Conservation (phyloP, 2,329 filamentous ascomycete species). For the Blastomyces silverae region DNA sequence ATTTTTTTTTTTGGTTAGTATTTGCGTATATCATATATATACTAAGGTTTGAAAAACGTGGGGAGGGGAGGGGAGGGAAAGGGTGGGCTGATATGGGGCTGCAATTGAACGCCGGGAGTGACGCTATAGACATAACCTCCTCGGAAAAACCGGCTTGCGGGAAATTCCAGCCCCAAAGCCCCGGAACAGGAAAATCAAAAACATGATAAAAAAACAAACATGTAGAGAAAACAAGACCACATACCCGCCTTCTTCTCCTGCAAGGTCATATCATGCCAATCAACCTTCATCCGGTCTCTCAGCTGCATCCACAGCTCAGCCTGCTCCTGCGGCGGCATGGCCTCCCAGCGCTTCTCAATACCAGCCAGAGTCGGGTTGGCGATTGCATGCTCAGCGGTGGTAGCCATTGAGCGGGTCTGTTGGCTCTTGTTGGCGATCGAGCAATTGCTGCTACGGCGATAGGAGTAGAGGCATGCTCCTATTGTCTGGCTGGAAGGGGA, state of each 20-base stretch:
- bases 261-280: constrained; percentile 89
- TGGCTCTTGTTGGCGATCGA: constrained; percentile 27
- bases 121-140: not conserved
- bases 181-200: not conserved
- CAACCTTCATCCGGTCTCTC: constrained; percentile 96
- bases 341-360: constrained; percentile 99
- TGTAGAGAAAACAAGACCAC: constrained; percentile 39
- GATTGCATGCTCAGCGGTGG: constrained; percentile 78
- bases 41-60: not conserved
- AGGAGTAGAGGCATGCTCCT: constrained; percentile 29
- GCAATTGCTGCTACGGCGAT: constrained; percentile 26
- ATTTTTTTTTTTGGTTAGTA: constrained; percentile 8
- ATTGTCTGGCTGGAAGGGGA: constrained; percentile 20
- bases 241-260: constrained; percentile 99
- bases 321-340: constrained; percentile 96
- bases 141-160: not conserved
- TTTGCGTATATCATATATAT: not conserved
- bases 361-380: constrained; percentile 95
- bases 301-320: constrained; percentile 98
- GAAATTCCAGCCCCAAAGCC: not conserved
- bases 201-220: not conserved
- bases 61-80: too few relatives aligned
- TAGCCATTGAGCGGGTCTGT: constrained; percentile 44
- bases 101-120: not conserved
- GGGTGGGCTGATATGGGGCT: not conserved